A percentile compares a stretch with the other conserved stretches of the same genome.
Conservation (phyloP, 2,329 filamentous ascomycete genomes). For the Claviceps maximensis region DNA sequence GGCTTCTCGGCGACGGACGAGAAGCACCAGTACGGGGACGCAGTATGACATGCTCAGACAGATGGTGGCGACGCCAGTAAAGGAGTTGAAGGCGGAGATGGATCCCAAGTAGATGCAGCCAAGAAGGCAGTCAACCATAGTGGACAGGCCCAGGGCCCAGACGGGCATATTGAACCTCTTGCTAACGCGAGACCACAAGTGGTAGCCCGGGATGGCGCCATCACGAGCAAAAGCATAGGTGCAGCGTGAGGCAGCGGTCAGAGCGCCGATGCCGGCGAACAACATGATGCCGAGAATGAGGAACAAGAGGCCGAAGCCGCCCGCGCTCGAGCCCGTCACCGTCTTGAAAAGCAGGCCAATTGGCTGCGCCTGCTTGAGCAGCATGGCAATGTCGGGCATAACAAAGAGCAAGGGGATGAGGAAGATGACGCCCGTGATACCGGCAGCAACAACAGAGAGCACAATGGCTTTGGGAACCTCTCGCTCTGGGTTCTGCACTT, state of each 20-base stretch:
- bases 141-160: conserved; percentile 54
- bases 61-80: conserved; percentile 69
- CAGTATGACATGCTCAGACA: conserved; percentile 65
- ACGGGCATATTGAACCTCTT: conserved; percentile 55
- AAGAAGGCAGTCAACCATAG: conserved; percentile 54
- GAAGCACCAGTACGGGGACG: conserved; percentile 58
- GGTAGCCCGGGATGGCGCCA: conserved; percentile 58
- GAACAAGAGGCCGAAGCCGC: conserved; percentile 64
- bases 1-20: conserved; percentile 51
- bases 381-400: conserved; percentile 49
- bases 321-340: conserved; percentile 57
- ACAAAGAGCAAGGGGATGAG: conserved; percentile 66
- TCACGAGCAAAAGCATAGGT: conserved; percentile 67
- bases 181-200: conserved; percentile 53
- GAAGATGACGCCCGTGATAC: conserved; percentile 49
- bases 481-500: conserved; percentile 47
- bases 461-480: conserved; percentile 57
- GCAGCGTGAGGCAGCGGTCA: conserved; percentile 62
- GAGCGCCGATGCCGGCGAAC: conserved; percentile 61
- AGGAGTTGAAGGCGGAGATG: conserved; percentile 63
- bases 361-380: conserved; percentile 57
- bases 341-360: conserved; percentile 65
- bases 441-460: conserved; percentile 50
- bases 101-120: conserved; percentile 72
- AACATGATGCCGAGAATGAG: conserved; percentile 64